phyloP scores from a whole-genome alignment of 805 yeast genomes.

The Ogataea paraovalis region DNA sequence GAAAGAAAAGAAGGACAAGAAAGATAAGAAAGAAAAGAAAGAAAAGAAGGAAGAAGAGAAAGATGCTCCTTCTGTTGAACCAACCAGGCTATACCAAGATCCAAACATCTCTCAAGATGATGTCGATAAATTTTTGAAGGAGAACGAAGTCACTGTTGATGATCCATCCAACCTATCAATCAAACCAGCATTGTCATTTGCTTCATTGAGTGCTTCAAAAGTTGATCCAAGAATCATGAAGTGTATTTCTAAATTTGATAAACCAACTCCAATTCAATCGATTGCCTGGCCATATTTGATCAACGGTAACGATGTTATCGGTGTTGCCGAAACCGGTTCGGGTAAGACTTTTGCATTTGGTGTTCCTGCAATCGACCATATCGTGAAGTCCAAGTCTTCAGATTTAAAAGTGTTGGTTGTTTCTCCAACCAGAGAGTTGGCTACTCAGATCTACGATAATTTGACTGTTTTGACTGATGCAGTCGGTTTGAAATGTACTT shows the following conservation, averaged over 20 bases:
- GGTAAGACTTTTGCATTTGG: conserved; percentile 98
- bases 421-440: conserved; percentile 97
- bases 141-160: conserved; percentile 76
- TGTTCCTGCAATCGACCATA: conserved; percentile 86
- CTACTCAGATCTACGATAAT: conserved; percentile 89
- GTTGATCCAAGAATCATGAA: conserved; percentile 53
- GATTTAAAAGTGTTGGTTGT: conserved; percentile 77
- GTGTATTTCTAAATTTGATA: conserved; percentile 69
- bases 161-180: conserved; percentile 52
- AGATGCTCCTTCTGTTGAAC: conserved; percentile 17
- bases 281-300: conserved; percentile 91
- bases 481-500: conserved; percentile 65
- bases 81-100: conserved; percentile 14
- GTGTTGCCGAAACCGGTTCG: conserved; percentile 98
- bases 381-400: conserved; percentile 40
- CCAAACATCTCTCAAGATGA: conserved; percentile 42
- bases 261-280: conserved; percentile 95
- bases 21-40: conserved; percentile 34
- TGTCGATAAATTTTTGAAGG: conserved; percentile 56
- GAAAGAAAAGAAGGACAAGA: conserved; percentile 37
- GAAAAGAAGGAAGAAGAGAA: conserved; percentile 26
- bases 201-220: conserved; percentile 41
- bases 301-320: conserved; percentile 79
- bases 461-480: conserved; percentile 60
- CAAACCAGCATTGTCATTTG: conserved; percentile 69